Base-by-base conservation (phyloP, 371 early-diverging fungal genomes). In the Mucor indicus region DNA sequence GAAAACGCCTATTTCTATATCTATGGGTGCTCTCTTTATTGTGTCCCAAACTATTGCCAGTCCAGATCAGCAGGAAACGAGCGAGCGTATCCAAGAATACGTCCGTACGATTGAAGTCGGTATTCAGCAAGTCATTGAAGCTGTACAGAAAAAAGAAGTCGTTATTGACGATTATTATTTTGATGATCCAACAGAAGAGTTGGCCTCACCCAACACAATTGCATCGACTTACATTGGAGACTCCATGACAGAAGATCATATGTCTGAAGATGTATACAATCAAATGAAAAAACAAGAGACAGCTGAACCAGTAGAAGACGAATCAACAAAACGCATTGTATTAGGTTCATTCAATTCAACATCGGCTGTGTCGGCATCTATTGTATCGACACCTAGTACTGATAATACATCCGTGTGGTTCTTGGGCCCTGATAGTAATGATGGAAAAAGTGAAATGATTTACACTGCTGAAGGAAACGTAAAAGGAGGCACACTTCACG, bases 381-480 rank as follows among this genome's bases (percentile, higher is more conserved):
- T n/a, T n/a, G n/a, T n/a, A n/a, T n/a, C n/a, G n/a, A n/a, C n/a
- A n/a, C n/a, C n/a, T n/a, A n/a, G n/a, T n/a, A n/a, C n/a, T n/a
- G n/a, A n/a, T n/a, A n/a, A n/a, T 21, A 48, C 44, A 7, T n/a
- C 23, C 0, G 31, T 44, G 1, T 53, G 53, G 53, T 95, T 76
- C 47, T 73, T 94, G 23, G 64, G 66, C 9, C 76, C 87, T 49
- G 92, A 93, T 63, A 86, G 89, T 47, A 57, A 69, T 4, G 67
- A 78, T 4, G n/a, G n/a, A n/a, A n/a, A n/a, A n/a, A 67, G 74
- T 20, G 92, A 90, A 24, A 77, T 96, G 37, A 59, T 89, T 2
- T 84, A 92, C 58, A 90, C 85, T 64, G 75, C 81, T 70, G 95
- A 96, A 42, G 90, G 87, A 3, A 80, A 85, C 49, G 93, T 96